Evolutionary conservation across 108 stramenopile genomes (phyloP), one percentile per base, ranked within the genome.

Genomic region (Craspedostauros australis): DNA sequence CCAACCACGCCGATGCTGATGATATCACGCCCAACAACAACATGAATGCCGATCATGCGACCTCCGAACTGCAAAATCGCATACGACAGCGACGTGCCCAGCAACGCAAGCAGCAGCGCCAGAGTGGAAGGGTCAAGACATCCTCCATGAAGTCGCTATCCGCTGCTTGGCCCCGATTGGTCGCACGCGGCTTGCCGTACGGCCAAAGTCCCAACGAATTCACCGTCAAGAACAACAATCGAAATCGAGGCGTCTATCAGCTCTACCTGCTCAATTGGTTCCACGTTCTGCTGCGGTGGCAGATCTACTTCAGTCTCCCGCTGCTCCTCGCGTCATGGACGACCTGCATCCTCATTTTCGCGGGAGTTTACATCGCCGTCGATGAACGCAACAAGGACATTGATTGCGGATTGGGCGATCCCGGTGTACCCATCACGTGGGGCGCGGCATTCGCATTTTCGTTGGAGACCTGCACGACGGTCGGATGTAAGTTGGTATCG

Each of bases 401-500:
- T 1, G 59, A 59, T 50, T 93, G 91, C 56, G 85, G 87, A 15
- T 50, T 93, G 12, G 79, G 77, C 12, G 44, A 49, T 9, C 33
- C 43, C 4, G 67, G 68, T 29, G 23, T 39, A 21, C 75, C 70
- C 11, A 72, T 74, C 19, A 32, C 28, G 2, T 80, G 69, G 57
- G 24, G 27, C 22, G 70, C 57, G 21, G 73, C 79, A 16, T 88
- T 89, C 77, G 87, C 86, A 4, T 93, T 93, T 54, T 72, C 68
- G 11, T 59, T 93, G 5, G 82, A 88, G 54, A 89, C 87, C 5
- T 72, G 79, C 14, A 84, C 91, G 7, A 93, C 91, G 16, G 84
- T 93, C 19, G 91, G 91, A 29, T 49, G 2, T 11, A 49, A 16
- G 0, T 18, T n/a, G n/a, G n/a, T n/a, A n/a, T n/a, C n/a, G n/a